Percentiles rank a stretch among this genome's conserved stretches.
Conservation (phyloP, 1,284 basidiomycete species). For the Cryptococcus sp. region DNA sequence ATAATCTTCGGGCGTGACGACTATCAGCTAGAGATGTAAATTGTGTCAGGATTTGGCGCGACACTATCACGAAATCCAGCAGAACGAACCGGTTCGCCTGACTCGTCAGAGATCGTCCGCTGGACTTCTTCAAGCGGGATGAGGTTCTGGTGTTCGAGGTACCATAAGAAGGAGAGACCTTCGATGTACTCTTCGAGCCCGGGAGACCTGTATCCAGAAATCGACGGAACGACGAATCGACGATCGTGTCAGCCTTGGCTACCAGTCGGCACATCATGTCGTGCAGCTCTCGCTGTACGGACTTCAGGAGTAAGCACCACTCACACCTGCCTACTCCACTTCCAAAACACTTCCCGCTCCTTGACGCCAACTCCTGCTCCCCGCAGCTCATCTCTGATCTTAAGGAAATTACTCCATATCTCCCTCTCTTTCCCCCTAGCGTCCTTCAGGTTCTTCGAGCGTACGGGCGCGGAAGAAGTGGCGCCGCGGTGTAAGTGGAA, state of each 20-base stretch:
- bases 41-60: not conserved
- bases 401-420: slow-evolving; percentile 67
- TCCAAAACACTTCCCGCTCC: slow-evolving; percentile 64
- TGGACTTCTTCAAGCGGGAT: slow-evolving; percentile 74
- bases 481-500: slow-evolving; percentile 83
- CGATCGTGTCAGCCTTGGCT: not conserved
- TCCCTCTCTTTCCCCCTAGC: slow-evolving; percentile 70
- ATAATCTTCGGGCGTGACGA: slow-evolving; percentile 81
- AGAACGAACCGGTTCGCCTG: slow-evolving; percentile 63
- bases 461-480: slow-evolving; percentile 39
- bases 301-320: slow-evolving; percentile 46
- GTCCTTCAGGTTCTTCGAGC: slow-evolving; percentile 52
- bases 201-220: slow-evolving; percentile 39
- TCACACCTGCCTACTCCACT: slow-evolving; percentile 72
- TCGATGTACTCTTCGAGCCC: slow-evolving; percentile 91
- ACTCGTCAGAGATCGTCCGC: slow-evolving; percentile 61
- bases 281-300: not conserved
- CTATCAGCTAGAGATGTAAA: slow-evolving; percentile 51
- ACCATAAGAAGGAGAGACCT: slow-evolving; percentile 84
- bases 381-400: slow-evolving; percentile 65
- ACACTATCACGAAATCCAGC: not conserved
- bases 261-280: not conserved
- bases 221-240: not conserved
- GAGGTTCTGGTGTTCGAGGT: slow-evolving; percentile 70
- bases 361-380: slow-evolving; percentile 54